A percentile compares a stretch with the other conserved stretches of the same genome.
phyloP scores from a whole-genome alignment of 208 protist genomes.

The Wallacemonas sp. region DNA sequence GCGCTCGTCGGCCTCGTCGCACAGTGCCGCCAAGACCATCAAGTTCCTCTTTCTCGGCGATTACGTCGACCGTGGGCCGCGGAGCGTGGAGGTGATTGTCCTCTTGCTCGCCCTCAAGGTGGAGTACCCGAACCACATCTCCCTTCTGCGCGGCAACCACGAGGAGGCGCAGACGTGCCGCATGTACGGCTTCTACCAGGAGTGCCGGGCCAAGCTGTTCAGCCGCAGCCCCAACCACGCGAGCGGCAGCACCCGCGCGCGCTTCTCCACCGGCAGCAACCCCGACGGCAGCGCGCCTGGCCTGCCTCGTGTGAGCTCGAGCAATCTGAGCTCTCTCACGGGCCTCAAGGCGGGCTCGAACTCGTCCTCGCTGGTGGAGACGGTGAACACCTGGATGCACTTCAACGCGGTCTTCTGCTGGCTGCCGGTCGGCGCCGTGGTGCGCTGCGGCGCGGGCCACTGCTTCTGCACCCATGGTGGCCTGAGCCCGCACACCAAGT shows the following conservation, averaged over 20 bases:
- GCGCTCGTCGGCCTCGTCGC: background rate
- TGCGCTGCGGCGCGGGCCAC: conserved; percentile 62
- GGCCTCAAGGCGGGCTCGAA: conserved; percentile 3
- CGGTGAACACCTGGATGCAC: conserved; percentile 56
- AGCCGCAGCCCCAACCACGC: background rate
- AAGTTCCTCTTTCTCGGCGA: conserved; percentile 97
- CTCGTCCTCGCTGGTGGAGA: conserved; percentile 3
- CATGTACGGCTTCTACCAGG: conserved; percentile 85
- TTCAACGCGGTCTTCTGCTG: conserved; percentile 87
- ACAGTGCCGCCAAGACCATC: conserved; percentile 25
- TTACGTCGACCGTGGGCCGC: conserved; percentile 96
- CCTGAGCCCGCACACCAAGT: conserved; percentile 60
- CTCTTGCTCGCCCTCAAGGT: conserved; percentile 85
- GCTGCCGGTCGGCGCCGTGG: conserved; percentile 82
- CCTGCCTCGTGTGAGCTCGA: conserved; percentile 10
- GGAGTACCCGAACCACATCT: conserved; percentile 86
- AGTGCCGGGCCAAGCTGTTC: conserved; percentile 75
- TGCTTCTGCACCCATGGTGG: conserved; percentile 90
- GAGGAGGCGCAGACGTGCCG: conserved; percentile 85
- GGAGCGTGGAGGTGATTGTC: conserved; percentile 80
- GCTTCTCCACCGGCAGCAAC: conserved; percentile 30
- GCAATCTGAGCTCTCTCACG: conserved; percentile 16
- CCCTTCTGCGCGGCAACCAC: conserved; percentile 91
- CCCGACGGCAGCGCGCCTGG: background rate
- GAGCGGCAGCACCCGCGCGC: conserved; percentile 47